These are phyloP conservation scores for Euryodendron excelsum DNA, from an alignment of 148 eudicot species.

Conservation along the genomic window DNA sequence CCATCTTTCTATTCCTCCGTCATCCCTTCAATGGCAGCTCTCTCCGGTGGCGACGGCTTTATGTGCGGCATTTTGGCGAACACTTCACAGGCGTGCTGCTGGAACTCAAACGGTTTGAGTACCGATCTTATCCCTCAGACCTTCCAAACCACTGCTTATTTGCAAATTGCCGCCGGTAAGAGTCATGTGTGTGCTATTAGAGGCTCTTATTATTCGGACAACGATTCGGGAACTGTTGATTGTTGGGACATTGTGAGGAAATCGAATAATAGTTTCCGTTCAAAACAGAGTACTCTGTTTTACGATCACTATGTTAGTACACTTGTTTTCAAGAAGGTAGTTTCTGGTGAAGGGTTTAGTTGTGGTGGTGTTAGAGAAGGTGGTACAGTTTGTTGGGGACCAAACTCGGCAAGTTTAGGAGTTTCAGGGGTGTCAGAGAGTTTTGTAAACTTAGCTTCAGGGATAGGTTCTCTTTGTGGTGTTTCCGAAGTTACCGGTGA, in stretches of 20 bases:
- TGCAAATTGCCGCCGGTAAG: constrained; percentile 69
- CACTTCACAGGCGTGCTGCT: constrained; percentile 69
- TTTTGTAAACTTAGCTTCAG: constrained; percentile 46
- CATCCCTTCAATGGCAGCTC: constrained; percentile 65
- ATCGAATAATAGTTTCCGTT: constrained; percentile 27
- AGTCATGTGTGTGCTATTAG: constrained; percentile 77
- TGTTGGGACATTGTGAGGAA: constrained; percentile 70
- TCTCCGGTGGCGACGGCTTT: constrained; percentile 72
- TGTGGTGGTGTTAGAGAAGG: constrained; percentile 60
- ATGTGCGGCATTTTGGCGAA: constrained; percentile 74
- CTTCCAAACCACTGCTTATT: constrained; percentile 45
- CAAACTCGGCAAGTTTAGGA: constrained; percentile 46
- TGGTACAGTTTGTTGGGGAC: constrained; percentile 81
- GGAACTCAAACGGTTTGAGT: constrained; percentile 49
- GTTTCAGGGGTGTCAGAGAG: constrained; percentile 36
- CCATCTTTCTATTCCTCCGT: constrained; percentile 29
- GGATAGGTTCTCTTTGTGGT: constrained; percentile 60
- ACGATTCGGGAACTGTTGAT: constrained; percentile 58
- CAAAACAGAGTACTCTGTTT: constrained; percentile 61
- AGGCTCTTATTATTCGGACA: constrained; percentile 57
- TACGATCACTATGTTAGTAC: constrained; percentile 37
- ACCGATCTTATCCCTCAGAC: constrained; percentile 54
- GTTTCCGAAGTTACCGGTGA: constrained; percentile 47
- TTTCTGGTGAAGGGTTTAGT: constrained; percentile 85
- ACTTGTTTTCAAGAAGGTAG: constrained; percentile 44